phyloP scores from a whole-genome alignment of 75 land plant species.

The Pseudotsuga menziesii region DNA sequence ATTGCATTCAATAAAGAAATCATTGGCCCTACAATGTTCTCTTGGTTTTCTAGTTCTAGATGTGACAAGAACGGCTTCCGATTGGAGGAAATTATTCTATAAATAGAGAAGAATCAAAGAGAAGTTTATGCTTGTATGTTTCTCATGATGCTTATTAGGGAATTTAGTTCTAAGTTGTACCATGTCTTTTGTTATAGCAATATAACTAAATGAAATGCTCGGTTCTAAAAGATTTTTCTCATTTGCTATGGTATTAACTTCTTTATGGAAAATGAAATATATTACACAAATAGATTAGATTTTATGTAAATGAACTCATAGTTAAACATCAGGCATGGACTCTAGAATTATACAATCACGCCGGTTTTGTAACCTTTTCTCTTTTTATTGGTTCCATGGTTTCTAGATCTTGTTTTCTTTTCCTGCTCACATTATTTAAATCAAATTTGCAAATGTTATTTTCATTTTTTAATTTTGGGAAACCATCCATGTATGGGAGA shows the following conservation, averaged over 20 bases:
- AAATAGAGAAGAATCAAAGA: not conserved
- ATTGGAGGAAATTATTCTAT: not conserved
- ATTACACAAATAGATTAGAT: not conserved
- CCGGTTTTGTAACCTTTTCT: not conserved
- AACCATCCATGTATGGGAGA: not conserved
- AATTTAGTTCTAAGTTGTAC: too few relatives aligned
- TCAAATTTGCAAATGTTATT: not conserved
- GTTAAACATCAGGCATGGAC: not conserved
- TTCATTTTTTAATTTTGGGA: not conserved
- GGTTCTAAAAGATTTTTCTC: not conserved
- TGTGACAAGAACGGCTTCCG: not conserved
- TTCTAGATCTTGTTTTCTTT: not conserved
- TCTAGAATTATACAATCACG: not conserved
- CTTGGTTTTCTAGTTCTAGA: slow-evolving; percentile 35
- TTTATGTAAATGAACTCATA: not conserved
- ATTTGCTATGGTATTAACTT: not conserved
- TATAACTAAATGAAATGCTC: not conserved
- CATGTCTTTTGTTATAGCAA: not conserved
- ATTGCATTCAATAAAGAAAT: slow-evolving; percentile 63
- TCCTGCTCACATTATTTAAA: too few relatives aligned
- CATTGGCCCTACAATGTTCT: slow-evolving; percentile 68
- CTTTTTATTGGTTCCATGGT: not conserved
- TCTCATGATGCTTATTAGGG: not conserved
- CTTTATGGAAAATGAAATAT: not conserved
- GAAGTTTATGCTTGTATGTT: not conserved